Evolutionary conservation across 306 rosid species (phyloP), one percentile per base, ranked within the genome.

Genomic region (Quercus robur): DNA sequence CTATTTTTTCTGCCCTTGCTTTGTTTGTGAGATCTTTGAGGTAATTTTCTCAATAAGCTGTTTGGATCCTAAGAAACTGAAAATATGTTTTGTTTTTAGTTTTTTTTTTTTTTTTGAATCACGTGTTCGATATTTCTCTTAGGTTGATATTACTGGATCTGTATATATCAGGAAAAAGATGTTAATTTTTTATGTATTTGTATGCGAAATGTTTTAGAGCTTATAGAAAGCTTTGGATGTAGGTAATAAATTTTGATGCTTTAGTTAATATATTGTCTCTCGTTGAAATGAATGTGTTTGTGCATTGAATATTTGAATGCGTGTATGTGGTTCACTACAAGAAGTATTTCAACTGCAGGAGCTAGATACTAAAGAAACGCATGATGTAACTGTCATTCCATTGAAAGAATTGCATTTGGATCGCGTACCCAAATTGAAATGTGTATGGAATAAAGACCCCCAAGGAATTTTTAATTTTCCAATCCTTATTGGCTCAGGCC

Each of bases 371-470:
- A 23, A 1, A 11, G 17, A 46, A 30, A 30, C 3, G 4, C 12
- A 10, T 0, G 18, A 5, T 21, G 6, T 31, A 28, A 14, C 1
- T 21, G 76, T 66, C 19, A 13, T 63, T 20, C 54, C 54, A 14
- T 61, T 85, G 77, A 70, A 18, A 6, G 0, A 13, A 26, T n/a
- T 82, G 21, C 0, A 0, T 25, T n/a, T 85, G 35, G 0, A 4
- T 0, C 0, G 0, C 0, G 30, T 86, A 5, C 61, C 74, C 20
- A 81, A 64, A 3, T 38, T 86, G 69, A 70, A 64, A 80, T 28
- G 49, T 6, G 9, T 85, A 18, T 79, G 84, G 84, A 81, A 71
- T 17, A 33, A 57, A 20, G 81, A 54, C 15, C 28, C 46, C 0
- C 2, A 54, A 67, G 70, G 18, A 75, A 76, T n/a, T 26, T 62